Evolutionary conservation across 805 yeast species (phyloP), one percentile per base, ranked within the genome.

Genomic region (Danielia oregonensis): DNA sequence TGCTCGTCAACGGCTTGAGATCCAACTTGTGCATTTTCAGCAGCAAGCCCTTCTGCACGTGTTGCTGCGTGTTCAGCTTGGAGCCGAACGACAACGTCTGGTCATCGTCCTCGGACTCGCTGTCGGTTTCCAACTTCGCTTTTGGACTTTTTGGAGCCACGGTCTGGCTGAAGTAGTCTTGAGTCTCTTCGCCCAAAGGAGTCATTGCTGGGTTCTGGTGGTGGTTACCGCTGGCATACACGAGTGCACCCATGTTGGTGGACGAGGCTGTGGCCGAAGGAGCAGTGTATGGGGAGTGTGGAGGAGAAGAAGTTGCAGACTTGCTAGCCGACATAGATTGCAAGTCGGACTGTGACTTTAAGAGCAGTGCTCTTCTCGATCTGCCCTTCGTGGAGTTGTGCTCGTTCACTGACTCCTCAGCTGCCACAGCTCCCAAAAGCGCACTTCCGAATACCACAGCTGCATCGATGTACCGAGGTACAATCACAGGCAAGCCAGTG

Each of bases 381-480:
- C 60, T 57, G 17, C 67, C 66, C 44, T 50, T 54, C 19, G 54
- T 43, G 16, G 38, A 31, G 26, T 60, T 42, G 46, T 68, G 67
- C 46, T 61, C 65, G 28, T 53, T 39, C 36, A 73, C 72, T 10
- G 74, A 72, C 41, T 75, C 79, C 46, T 82, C 80, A 8, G 93
- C 87, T 3, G 97, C 97, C 42, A 81, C 87, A 2, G 97, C 97
- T 24, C 97, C 98, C 42, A 93, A 70, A 55, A 93, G 67, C 0
- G 98, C 97, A 4, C 96, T 76, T 16, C 98, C 98, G 55, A 91
- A 85, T 2, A 93, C 97, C 25, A 93, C 98, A 2, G 97, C 95
- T 1, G 97, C 93, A 55, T 91, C 97, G 51, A 91, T 88, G 61
- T 93, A 89, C 52, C 91, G 75, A 31, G 98, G 98, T 43, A 91